phyloP scores from a whole-genome alignment of 257 asterid species.

The Solanum chmielewskii region DNA sequence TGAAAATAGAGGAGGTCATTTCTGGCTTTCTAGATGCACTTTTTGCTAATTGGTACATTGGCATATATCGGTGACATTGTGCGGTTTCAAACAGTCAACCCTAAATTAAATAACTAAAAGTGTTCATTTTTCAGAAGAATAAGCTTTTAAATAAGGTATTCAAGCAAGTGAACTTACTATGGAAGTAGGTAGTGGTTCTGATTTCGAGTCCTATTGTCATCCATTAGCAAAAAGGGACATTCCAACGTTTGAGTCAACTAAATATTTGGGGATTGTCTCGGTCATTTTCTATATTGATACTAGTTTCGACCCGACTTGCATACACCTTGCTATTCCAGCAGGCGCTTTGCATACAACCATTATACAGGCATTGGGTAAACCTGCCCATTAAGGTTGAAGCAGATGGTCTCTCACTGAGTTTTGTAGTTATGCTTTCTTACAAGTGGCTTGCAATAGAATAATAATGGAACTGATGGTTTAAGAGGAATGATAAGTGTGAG shows the following conservation, averaged over 20 bases:
- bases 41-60: background rate
- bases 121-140: background rate
- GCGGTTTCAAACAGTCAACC: background rate
- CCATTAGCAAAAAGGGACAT: background rate
- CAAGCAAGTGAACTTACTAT: background rate
- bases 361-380: background rate
- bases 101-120: background rate
- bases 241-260: background rate
- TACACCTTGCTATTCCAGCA: background rate
- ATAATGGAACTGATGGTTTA: background rate
- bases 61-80: background rate
- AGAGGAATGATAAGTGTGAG: background rate
- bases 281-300: background rate
- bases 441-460: background rate
- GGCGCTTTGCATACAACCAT: background rate
- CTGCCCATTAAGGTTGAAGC: background rate
- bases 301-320: background rate
- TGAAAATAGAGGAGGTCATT: background rate
- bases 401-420: background rate
- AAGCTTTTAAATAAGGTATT: background rate
- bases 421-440: background rate
- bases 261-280: background rate
- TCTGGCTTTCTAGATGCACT: background rate
- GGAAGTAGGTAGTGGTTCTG: background rate
- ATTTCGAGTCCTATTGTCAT: background rate